These are phyloP conservation scores for Lentithecium fluviatile DNA, from an alignment of 495 filamentous ascomycete genomes.

Conservation along the genomic window DNA sequence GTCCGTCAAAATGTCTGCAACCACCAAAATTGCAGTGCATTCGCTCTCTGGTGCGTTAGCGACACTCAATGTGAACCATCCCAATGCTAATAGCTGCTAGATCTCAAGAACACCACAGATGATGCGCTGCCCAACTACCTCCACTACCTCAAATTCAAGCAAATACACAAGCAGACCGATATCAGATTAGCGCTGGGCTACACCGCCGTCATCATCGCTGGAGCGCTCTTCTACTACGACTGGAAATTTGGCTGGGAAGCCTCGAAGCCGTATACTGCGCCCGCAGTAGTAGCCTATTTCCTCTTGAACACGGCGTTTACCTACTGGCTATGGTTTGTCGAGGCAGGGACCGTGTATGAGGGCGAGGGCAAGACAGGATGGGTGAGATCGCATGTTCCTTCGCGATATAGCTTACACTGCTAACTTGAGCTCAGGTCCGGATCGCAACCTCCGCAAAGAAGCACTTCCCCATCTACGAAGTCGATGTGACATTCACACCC, in stretches of 20 bases:
- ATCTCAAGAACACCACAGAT: slow-evolving; percentile 95
- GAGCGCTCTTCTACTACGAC: slow-evolving; percentile 82
- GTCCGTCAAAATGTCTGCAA: slow-evolving; percentile 30
- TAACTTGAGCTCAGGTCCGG: slow-evolving; percentile 18
- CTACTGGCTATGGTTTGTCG: slow-evolving; percentile 81
- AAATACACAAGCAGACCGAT: slow-evolving; percentile 76
- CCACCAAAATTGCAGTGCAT: slow-evolving; percentile 62
- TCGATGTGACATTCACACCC: slow-evolving; percentile 59
- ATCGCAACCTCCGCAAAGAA: slow-evolving; percentile 70
- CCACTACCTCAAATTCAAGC: slow-evolving; percentile 74
- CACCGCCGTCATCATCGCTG: slow-evolving; percentile 74
- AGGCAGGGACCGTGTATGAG: slow-evolving; percentile 76
- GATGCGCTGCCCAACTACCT: slow-evolving; percentile 93
- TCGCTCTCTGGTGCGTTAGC: slow-evolving; percentile 59
- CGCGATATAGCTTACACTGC: background rate
- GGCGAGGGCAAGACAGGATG: slow-evolving; percentile 61
- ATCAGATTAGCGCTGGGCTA: slow-evolving; percentile 82
- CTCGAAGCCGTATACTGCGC: slow-evolving; percentile 71
- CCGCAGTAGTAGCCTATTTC: slow-evolving; percentile 77
- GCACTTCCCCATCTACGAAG: slow-evolving; percentile 72
- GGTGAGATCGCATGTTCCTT: slow-evolving; percentile 42
- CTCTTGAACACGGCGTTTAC: slow-evolving; percentile 75
- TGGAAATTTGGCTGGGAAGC: slow-evolving; percentile 84
- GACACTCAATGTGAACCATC: slow-evolving; percentile 1
- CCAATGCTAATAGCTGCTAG: slow-evolving; percentile 47